These are phyloP conservation scores for Trichocladium antarcticum DNA, from an alignment of 495 filamentous ascomycete genomes.

Conservation along the genomic window DNA sequence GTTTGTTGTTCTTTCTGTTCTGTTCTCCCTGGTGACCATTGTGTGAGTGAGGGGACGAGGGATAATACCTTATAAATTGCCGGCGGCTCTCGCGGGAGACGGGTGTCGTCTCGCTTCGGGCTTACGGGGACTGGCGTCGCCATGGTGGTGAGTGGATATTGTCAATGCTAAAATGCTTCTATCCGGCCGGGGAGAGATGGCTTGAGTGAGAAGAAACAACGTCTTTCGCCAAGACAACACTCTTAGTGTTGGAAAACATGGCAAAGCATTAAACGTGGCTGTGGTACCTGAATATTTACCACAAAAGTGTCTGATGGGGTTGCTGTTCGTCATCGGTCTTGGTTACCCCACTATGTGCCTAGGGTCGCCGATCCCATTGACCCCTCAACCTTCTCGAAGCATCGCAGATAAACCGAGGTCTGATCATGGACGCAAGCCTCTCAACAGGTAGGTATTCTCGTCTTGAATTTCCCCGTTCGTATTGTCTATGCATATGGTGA, in stretches of 20 bases:
- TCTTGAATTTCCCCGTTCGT: neutral
- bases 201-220: neutral
- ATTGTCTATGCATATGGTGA: constrained; percentile 3
- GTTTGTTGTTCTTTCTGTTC: no score
- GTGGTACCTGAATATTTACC: neutral
- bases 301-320: neutral
- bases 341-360: neutral
- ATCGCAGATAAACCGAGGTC: no score
- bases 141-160: no score
- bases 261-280: no score
- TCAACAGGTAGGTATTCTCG: neutral
- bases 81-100: constrained; percentile 14
- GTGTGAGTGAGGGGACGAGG: neutral
- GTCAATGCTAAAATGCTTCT: no score
- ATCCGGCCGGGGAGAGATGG: no score
- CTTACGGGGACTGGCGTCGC: constrained; percentile 10
- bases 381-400: neutral
- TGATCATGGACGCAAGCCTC: neutral
- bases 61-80: constrained; percentile 27
- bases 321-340: neutral
- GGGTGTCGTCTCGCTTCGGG: constrained; percentile 18
- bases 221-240: no score
- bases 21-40: no score
- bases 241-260: no score
- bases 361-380: neutral